A percentile compares a stretch with the other conserved stretches of the same genome.
Conservation (phyloP, 768 basidiomycete species). For the Leccinum subgranulosum region DNA sequence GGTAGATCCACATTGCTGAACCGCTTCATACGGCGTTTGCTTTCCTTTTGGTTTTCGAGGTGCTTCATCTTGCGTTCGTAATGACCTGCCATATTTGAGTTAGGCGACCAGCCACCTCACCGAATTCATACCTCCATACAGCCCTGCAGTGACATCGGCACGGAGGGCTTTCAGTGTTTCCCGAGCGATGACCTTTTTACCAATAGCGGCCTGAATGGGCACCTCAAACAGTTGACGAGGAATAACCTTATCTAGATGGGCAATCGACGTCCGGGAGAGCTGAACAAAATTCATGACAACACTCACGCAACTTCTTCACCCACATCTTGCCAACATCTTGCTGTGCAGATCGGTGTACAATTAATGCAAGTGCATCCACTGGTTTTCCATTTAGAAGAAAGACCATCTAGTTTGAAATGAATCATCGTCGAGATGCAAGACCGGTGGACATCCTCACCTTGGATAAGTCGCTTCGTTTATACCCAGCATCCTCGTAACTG, state of each 20-base stretch:
- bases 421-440: background rate
- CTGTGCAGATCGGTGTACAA: slow-evolving; percentile 81
- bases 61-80: slow-evolving; percentile 92
- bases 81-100: slow-evolving; percentile 49
- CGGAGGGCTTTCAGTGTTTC: slow-evolving; percentile 84
- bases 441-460: slow-evolving; percentile 52
- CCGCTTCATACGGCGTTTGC: slow-evolving; percentile 85
- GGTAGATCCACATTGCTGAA: slow-evolving; percentile 88
- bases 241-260: slow-evolving; percentile 74
- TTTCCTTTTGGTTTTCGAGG: slow-evolving; percentile 87
- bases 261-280: background rate
- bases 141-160: slow-evolving; percentile 90
- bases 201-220: slow-evolving; percentile 91
- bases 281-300: background rate
- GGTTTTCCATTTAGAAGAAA: slow-evolving; percentile 87
- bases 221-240: slow-evolving; percentile 93
- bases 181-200: slow-evolving; percentile 82
- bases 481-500: slow-evolving; percentile 95
- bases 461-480: slow-evolving; percentile 72
- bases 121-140: slow-evolving; percentile 69
- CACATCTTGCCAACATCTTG: slow-evolving; percentile 74
- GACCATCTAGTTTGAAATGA: slow-evolving; percentile 57
- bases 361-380: slow-evolving; percentile 90
- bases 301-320: slow-evolving; percentile 90
- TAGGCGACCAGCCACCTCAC: background rate